Evolutionary conservation across 2,329 filamentous ascomycete genomes (phyloP), one percentile per base, ranked within the genome.

Genomic region (Domatiomyces globalis): DNA sequence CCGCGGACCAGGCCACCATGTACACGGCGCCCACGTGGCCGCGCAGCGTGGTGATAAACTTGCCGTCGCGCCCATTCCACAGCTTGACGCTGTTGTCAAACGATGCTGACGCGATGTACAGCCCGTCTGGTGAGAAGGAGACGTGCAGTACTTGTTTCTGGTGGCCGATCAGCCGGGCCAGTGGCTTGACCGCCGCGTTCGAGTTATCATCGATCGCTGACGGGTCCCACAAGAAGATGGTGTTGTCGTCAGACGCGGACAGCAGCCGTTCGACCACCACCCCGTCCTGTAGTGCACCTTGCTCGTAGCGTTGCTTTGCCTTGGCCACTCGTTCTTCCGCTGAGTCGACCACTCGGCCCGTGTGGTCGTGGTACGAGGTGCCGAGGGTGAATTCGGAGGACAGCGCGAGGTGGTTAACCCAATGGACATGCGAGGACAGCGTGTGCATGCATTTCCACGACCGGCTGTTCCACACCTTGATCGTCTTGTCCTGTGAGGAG

Each of bases 141-240:
- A 96, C 89, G 65, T 95, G 86, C 66, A 96, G 95, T 60, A 96
- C 89, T 64, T 90, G 86, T 70, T 96, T 96, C 66, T 95, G 87
- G 63, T 98, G 92, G 1, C 92, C 92, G n/a, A 87, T 70, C 69
- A 96, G 78, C 33, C 88, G 77, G n/a, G 86, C 84, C 2, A 96
- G 73, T 0, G 90, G 89, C 66, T 96, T 95, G 6, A 75, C 85
- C 3, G 83, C 82, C 44, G 74, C 75, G 25, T 57, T 59, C 4
- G 57, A 59, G 43, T 58, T 55, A 5, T 49, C 45, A 36, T 54
- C 48, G 15, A 61, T 56, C 5, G 57, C 55, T 8, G 81, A 75
- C 0, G 89, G 89, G 54, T 94, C 86, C 90, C 90, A 98, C 6
- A 98, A 76, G 65, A 88, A 95, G 78, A 98, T 90, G 5, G 89